phyloP scores from a whole-genome alignment of 768 basidiomycete species.

The Suillus subalutaceus region DNA sequence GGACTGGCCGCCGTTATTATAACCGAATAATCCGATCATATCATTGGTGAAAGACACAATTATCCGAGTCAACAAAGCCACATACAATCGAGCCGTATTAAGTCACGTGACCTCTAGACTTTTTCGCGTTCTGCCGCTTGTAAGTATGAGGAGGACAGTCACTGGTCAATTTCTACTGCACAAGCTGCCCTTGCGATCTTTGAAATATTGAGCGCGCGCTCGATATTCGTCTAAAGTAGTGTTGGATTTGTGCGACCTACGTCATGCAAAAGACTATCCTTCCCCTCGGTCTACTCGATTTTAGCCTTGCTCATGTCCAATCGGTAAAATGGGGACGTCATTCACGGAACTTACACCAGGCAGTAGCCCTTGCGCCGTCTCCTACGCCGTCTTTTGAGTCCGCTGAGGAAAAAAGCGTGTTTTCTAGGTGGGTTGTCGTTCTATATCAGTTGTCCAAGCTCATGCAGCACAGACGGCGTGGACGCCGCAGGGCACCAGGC shows the following conservation, averaged over 20 bases:
- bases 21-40: too few species aligned
- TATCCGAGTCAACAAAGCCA: too few species aligned
- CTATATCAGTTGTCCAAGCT: background rate
- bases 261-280: slow-evolving; percentile 7
- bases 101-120: background rate
- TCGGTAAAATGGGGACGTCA: slow-evolving; percentile 13
- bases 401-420: background rate
- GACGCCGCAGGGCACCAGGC: background rate
- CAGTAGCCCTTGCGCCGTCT: slow-evolving; percentile 12
- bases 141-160: background rate
- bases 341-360: slow-evolving; percentile 26
- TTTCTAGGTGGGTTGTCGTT: background rate
- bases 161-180: background rate
- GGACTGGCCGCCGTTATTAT: too few species aligned
- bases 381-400: background rate
- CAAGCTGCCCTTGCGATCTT: background rate
- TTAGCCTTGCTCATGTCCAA: slow-evolving; percentile 10
- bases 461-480: slow-evolving; percentile 8
- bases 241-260: background rate
- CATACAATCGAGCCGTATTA: too few species aligned
- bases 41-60: too few species aligned
- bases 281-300: slow-evolving; percentile 12
- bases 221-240: background rate
- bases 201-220: background rate
- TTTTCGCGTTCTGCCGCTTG: background rate